Conservation (phyloP, 2,329 filamentous ascomycete species). For the Zymoseptoria ardabiliae region DNA sequence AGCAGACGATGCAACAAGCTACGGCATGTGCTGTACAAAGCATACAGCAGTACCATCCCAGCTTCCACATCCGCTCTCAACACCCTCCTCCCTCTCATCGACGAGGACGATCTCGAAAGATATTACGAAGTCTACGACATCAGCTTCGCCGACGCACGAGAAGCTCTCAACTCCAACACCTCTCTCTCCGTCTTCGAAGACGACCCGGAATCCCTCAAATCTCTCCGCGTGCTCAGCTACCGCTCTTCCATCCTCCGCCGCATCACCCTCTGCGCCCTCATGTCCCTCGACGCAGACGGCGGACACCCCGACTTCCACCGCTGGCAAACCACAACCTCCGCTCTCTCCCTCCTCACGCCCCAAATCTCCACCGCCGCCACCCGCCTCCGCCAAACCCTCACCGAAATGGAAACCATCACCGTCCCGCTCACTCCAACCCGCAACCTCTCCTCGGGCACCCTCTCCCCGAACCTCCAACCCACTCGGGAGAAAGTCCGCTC, state of each 20-base stretch:
- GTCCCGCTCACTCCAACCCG: constrained; percentile 51
- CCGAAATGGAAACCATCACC: constrained; percentile 61
- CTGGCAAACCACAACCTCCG: constrained; percentile 72
- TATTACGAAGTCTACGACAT: constrained; percentile 68
- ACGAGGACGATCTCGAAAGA: constrained; percentile 77
- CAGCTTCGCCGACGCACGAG: constrained; percentile 39
- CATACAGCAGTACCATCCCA: constrained; percentile 62
- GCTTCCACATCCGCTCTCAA: constrained; percentile 64
- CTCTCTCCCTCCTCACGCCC: constrained; percentile 58
- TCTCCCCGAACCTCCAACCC: constrained; percentile 50
- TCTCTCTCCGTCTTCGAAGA: constrained; percentile 57
- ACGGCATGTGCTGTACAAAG: constrained; percentile 64
- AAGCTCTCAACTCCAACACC: constrained; percentile 43
- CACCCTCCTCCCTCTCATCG: constrained; percentile 63
- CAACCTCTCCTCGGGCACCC: constrained; percentile 17
- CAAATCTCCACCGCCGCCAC: constrained; percentile 57
- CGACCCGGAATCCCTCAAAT: constrained; percentile 69
- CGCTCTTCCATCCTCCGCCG: constrained; percentile 75
- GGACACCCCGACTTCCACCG: constrained; percentile 67
- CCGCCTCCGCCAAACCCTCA: constrained; percentile 61
- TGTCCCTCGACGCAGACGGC: constrained; percentile 78
- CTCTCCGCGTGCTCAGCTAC: constrained; percentile 58
- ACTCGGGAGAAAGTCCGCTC: constrained; percentile 77
- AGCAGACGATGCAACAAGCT: constrained; percentile 71
- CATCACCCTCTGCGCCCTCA: constrained; percentile 77